Percentiles rank a stretch among this genome's conserved stretches.
These are phyloP conservation scores for Calocybe gambosa DNA, from an alignment of 1,284 basidiomycete species.

Conservation along the genomic window DNA sequence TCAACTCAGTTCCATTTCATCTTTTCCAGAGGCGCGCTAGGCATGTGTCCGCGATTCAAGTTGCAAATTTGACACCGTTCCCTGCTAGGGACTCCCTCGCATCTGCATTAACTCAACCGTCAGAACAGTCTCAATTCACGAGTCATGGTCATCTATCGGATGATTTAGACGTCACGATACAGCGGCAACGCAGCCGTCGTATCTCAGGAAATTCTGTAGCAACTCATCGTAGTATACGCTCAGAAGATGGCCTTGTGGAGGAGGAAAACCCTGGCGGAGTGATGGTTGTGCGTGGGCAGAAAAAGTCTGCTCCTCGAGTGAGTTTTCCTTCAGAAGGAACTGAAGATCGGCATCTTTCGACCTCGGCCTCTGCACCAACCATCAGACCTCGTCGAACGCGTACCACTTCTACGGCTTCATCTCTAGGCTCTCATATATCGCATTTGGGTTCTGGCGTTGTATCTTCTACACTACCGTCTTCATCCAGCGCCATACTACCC, in stretches of 20 bases:
- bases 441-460: constrained; percentile 11
- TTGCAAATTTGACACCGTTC: constrained; percentile 77
- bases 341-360: constrained; percentile 18
- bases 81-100: constrained; percentile 72
- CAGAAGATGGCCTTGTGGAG: constrained; percentile 36
- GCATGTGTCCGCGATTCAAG: constrained; percentile 67
- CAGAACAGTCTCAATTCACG: constrained; percentile 51
- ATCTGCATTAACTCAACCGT: constrained; percentile 61
- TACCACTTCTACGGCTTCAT: constrained; percentile 47
- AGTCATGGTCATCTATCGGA: constrained; percentile 53
- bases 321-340: constrained; percentile 28
- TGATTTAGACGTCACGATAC: constrained; percentile 60
- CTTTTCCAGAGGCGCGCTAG: constrained; percentile 56
- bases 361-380: constrained; percentile 24
- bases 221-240: constrained; percentile 40
- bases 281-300: constrained; percentile 30
- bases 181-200: constrained; percentile 53
- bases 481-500: constrained; percentile 31
- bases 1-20: not conserved
- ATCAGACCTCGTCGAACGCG: constrained; percentile 38
- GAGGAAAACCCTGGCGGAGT: constrained; percentile 20
- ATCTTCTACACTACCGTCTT: constrained; percentile 15
- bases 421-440: constrained; percentile 25
- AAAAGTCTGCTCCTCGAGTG: constrained; percentile 32
- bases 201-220: constrained; percentile 54